A percentile compares a stretch with the other conserved stretches of the same genome.
phyloP scores from a whole-genome alignment of 306 rosid species.

The Vicia sativa region DNA sequence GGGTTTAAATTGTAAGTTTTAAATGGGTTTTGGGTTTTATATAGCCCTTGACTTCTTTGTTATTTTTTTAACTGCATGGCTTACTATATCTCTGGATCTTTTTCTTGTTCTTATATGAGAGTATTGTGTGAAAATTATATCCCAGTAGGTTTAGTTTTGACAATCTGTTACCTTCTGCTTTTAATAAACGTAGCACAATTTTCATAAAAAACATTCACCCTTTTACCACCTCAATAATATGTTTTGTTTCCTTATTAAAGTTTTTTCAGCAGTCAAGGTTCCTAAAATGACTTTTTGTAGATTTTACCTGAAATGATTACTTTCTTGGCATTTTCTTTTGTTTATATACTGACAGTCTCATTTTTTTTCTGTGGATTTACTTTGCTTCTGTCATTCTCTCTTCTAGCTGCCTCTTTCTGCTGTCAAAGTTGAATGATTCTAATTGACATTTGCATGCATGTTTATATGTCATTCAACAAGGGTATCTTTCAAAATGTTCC shows the following conservation, averaged over 20 bases:
- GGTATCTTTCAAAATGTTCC: conserved; percentile 81
- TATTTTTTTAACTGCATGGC: background rate
- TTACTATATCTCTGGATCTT: conserved; percentile 11
- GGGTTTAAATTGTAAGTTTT: conserved; percentile 82
- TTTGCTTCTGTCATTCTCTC: no score
- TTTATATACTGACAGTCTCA: conserved; percentile 37
- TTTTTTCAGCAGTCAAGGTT: background rate
- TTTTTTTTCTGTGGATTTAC: no score
- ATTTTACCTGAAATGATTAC: background rate
- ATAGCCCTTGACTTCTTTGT: background rate
- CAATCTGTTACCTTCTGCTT: background rate
- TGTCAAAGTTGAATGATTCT: no score
- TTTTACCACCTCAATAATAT: conserved; percentile 1
- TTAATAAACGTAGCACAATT: conserved; percentile 5
- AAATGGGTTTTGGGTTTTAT: conserved; percentile 13
- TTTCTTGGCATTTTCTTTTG: conserved; percentile 18
- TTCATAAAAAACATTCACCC: background rate
- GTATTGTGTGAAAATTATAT: background rate
- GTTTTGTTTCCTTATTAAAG: background rate
- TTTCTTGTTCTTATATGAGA: background rate
- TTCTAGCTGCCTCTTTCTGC: no score
- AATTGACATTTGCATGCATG: no score
- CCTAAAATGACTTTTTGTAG: conserved; percentile 2
- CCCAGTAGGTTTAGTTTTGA: conserved; percentile 13
- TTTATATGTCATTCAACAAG: conserved; percentile 77